Evolutionary conservation across 2,329 filamentous ascomycete species (phyloP), one percentile per base, ranked within the genome.

Genomic region (Volutella citrinella): DNA sequence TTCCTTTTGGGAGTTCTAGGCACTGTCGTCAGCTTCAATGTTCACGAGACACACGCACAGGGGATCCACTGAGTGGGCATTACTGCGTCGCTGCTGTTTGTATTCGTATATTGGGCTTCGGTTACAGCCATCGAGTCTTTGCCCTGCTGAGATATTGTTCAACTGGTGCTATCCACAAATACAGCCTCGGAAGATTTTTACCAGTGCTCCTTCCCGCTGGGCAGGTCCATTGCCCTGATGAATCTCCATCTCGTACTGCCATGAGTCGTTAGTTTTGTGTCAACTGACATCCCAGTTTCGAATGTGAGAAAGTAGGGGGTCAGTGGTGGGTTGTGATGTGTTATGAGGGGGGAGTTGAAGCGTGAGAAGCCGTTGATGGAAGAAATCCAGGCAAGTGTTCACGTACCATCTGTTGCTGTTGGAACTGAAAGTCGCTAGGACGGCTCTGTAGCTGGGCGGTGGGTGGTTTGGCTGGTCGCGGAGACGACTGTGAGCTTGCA

Each of bases 171-270:
- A 51, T 27, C 38, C 44, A 47, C 49, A 52, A 30, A 52, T 48
- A 31, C 49, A 52, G 31, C 49, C 49, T 14, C 46, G 46, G 45
- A 52, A 52, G 40, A 52, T 40, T 46, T 52, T 52, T 52, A 52
- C 49, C 49, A 51, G 51, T 42, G 39, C 34, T 26, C 49, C 45
- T 13, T 51, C 49, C 37, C 49, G 46, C 38, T 43, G 47, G 37
- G 45, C 46, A 34, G 39, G 36, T 23, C 39, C 28, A 10, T 36
- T 36, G 15, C 38, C 48, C 25, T 51, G 48, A n/a, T 38, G 38
- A 36, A n/a, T n/a, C n/a, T 49, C 49, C 13, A 47, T 31, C 22
- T 36, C 43, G 31, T 51, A 45, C 26, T 51, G 48, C 16, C 40
- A n/a, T n/a, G n/a, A n/a, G n/a, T n/a, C n/a, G n/a, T n/a, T n/a